Evolutionary conservation across 805 yeast species (phyloP).

Genomic region (Komagataella populi): DNA sequence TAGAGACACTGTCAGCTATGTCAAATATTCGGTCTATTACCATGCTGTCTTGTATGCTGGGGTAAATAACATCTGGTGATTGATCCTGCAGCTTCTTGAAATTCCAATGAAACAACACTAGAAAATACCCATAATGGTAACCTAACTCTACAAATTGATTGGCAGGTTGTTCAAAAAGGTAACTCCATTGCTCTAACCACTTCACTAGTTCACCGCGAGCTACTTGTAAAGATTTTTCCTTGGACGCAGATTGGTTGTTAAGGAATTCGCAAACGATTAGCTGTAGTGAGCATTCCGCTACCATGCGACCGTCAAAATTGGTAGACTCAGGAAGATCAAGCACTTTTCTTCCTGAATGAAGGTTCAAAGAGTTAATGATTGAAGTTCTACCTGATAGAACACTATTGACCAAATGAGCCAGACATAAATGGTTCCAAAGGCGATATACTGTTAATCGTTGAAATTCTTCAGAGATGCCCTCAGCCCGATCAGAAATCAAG

Average conservation of each 20-base stretch:
- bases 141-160: conserved; percentile 64
- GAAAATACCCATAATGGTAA: conserved; percentile 45
- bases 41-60: not conserved
- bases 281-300: conserved; percentile 57
- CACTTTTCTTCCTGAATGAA: conserved; percentile 38
- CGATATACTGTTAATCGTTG: conserved; percentile 44
- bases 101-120: conserved; percentile 30
- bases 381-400: conserved; percentile 54
- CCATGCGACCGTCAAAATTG: conserved; percentile 74
- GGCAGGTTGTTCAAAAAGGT: conserved; percentile 54
- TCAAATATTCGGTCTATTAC: conserved; percentile 1
- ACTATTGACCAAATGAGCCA: conserved; percentile 57
- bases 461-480: conserved; percentile 24
- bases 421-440: conserved; percentile 57
- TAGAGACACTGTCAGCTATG: conserved; percentile 7
- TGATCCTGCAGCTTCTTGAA: conserved; percentile 5
- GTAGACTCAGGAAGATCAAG: conserved; percentile 47
- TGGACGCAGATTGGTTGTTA: conserved; percentile 17
- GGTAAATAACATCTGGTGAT: not conserved
- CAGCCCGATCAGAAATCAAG: conserved; percentile 11
- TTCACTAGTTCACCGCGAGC: conserved; percentile 33
- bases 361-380: conserved; percentile 38
- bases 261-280: conserved; percentile 43
- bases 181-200: conserved; percentile 64
- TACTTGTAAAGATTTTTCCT: conserved; percentile 14